These are phyloP conservation scores for Colletotrichum aenigma DNA, from an alignment of 2,329 filamentous ascomycete species.

Conservation along the genomic window DNA sequence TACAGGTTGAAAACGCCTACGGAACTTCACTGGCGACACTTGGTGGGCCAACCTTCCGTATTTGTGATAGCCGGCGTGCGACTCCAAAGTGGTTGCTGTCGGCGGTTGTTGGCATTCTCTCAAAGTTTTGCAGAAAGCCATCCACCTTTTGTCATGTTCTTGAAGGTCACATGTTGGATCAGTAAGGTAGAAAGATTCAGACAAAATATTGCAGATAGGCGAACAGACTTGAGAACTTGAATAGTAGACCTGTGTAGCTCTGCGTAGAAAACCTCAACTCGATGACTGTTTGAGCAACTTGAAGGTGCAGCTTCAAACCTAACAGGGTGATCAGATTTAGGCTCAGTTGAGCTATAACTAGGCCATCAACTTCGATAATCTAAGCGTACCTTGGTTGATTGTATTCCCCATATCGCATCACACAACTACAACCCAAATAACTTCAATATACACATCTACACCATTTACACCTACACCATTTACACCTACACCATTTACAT, in stretches of 20 bases:
- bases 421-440: no score
- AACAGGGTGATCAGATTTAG: no score
- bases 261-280: neutral
- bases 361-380: no score
- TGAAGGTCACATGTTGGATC: neutral
- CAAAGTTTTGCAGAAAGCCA: neutral
- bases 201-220: neutral
- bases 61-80: neutral
- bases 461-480: no score
- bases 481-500: no score
- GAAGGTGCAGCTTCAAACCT: no score
- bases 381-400: no score
- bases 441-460: no score
- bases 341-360: no score
- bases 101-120: neutral
- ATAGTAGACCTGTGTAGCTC: neutral
- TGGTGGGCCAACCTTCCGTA: rapidly evolving
- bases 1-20: neutral
- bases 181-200: neutral
- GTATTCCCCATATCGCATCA: no score
- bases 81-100: neutral
- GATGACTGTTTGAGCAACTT: no score
- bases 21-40: neutral
- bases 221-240: neutral
- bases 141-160: neutral